Evolutionary conservation across 352 stramenopile species (phyloP), one percentile per base, ranked within the genome.

Genomic region (Blastocystis sp.): DNA sequence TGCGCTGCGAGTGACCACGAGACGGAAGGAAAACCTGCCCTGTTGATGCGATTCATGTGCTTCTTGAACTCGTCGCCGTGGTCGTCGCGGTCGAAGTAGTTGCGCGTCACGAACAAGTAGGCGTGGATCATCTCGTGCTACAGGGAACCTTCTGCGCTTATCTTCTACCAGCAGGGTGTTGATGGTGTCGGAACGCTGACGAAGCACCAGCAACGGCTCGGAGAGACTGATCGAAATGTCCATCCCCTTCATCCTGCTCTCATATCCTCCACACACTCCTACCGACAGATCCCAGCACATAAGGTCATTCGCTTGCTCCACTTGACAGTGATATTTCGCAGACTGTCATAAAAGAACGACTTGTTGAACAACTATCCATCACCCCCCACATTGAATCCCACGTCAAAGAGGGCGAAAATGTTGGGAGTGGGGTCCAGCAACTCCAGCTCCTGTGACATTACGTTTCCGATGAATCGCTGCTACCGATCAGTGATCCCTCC

Each of bases 121-220:
- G 92, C 92, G 87, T 95, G 92, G 73, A 95, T 94, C 91, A 94
- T 94, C 81, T 95, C 92, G 77, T 95, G 92, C 90, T 94, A 79
- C n/a, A 57, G 6, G 24, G 8, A 61, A 71, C 40, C n/a, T 27
- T n/a, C 65, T 61, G 18, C 6, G 34, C 4, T 8, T 48, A 67
- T 18, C 72, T 11, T 14, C 24, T 87, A 93, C 91, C 76, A 95
- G 73, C 32, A 94, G 87, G 54, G 92, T 94, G 72, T 95, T 94
- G 67, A 95, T 89, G 69, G 93, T 88, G 78, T 95, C 92, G 48
- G 90, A 90, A 0, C 91, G 90, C 36, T 91, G 91, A 6, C 91
- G 91, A 67, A 94, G 90, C 81, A 92, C 91, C 1, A 94, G 89
- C 54, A 94, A 84, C 36, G 92, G 91, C 75, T 94, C 16, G 14